Base-by-base conservation (phyloP, 768 basidiomycete genomes). In the Lactifluus rugatus region DNA sequence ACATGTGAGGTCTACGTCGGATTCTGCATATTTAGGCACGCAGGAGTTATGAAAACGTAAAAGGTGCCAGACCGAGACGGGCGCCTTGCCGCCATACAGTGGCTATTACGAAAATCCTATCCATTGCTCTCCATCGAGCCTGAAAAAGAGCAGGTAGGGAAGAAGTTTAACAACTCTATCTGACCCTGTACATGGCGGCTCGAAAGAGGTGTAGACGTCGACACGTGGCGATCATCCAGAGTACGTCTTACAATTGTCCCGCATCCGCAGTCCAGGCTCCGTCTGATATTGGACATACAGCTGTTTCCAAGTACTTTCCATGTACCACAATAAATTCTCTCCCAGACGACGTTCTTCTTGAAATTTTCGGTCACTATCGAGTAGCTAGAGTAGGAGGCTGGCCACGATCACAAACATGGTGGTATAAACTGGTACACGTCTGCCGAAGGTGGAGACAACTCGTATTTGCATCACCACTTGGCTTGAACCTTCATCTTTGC, bases 391-490 rank as follows among this genome's bases (percentile, higher is more conserved):
- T 21, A 17, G 41, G 32, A 5, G 36, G 44, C 36, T 44, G 48
- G 41, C 6, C 41, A 16, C 32, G 34, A 45, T 25, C 32, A 6
- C 54, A 56, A 41, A 36, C 26, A 17, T 45, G 58, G 37, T 60
- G 58, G 58, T 60, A 60, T 44, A 56, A 54, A 21, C 54, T 60
- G 44, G 58, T 48, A 2, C 58, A 60, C 26, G 46, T 31, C 5
- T 56, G 48, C 37, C 36, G 5, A n/a, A 45, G 54, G 23, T 60
- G 54, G 54, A 49, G 58, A 34, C 42, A 11, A 19, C 54, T 56
- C 36, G 59, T 56, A 16, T 60, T 60, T 25, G 21, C 59, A 19
- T 60, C 59, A n/a, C 51, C 59, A 14, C 36, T 46, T n/a, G 37
- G 54, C 11, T 32, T 60, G 5, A 52, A 52, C 2, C 59, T 60